These are phyloP conservation scores for Hippophae tibetana DNA, from an alignment of 306 rosid genomes.

Conservation along the genomic window DNA sequence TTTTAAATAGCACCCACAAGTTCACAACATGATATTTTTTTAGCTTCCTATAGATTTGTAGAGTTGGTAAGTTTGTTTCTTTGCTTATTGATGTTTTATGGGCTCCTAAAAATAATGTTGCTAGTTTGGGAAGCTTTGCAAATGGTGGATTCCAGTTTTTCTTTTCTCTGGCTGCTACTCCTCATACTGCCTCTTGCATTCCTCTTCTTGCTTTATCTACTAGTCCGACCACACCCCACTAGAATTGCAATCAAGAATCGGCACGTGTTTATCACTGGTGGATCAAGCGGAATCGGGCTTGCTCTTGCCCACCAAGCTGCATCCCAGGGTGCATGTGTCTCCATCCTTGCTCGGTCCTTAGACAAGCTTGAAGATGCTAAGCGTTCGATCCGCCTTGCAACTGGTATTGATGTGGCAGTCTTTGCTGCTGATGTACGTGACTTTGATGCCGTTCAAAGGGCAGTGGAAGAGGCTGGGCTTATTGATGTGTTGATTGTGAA, in stretches of 20 bases:
- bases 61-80: too few relatives aligned
- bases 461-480: constrained; percentile 58
- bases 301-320: constrained; percentile 85
- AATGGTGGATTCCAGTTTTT: constrained; percentile 45
- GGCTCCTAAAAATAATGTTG: too few relatives aligned
- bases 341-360: constrained; percentile 67
- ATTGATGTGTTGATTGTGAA: constrained; percentile 66
- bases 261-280: constrained; percentile 90
- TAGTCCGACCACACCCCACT: constrained; percentile 60
- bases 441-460: constrained; percentile 46
- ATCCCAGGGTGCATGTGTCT: constrained; percentile 69
- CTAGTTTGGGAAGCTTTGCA: constrained; percentile 2
- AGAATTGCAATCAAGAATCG: constrained; percentile 67
- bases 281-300: constrained; percentile 94
- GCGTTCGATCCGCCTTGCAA: constrained; percentile 40
- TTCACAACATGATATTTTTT: too few relatives aligned
- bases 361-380: constrained; percentile 64
- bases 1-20: too few relatives aligned
- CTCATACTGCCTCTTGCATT: constrained; percentile 32
- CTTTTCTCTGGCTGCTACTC: constrained; percentile 30
- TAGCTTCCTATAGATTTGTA: too few relatives aligned
- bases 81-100: too few relatives aligned
- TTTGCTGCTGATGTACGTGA: constrained; percentile 75
- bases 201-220: constrained; percentile 43
- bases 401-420: constrained; percentile 57